A percentile compares a stretch with the other conserved stretches of the same genome.
These are phyloP conservation scores for Nannizziopsis arthrosporioides DNA, from an alignment of 2,329 filamentous ascomycete genomes.

Conservation along the genomic window DNA sequence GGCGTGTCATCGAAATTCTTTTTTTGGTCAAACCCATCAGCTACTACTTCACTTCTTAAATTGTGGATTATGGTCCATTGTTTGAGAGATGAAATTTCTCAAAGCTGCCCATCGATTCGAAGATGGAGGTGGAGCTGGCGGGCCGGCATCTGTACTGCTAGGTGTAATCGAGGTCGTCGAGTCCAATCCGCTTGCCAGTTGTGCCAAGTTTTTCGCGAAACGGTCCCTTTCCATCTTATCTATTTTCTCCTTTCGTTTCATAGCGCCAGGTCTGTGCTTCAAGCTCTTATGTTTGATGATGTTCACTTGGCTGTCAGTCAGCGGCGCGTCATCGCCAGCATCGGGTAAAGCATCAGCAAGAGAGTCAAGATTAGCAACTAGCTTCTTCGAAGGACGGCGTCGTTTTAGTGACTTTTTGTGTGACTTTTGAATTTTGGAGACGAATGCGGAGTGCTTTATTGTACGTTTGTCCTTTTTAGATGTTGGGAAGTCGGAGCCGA, in stretches of 20 bases:
- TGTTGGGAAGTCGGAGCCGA: slow-evolving; percentile 46
- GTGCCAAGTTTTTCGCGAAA: slow-evolving; percentile 72
- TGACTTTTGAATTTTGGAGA: slow-evolving; percentile 61
- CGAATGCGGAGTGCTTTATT: slow-evolving; percentile 69
- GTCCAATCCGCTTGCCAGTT: slow-evolving; percentile 44
- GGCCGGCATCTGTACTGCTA: slow-evolving; percentile 2
- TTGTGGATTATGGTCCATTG: slow-evolving; percentile 77
- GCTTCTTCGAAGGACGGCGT: slow-evolving; percentile 61
- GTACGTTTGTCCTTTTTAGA: slow-evolving; percentile 73
- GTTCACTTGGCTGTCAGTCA: slow-evolving; percentile 43
- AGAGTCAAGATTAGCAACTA: slow-evolving; percentile 60
- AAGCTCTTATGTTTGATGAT: slow-evolving; percentile 66
- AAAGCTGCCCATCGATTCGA: slow-evolving; percentile 66
- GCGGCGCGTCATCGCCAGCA: slow-evolving; percentile 37
- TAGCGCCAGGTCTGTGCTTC: slow-evolving; percentile 61
- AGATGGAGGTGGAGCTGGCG: slow-evolving; percentile 13
- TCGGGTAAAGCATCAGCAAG: slow-evolving; percentile 72
- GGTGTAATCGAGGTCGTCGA: slow-evolving; percentile 13
- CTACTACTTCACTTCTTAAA: slow-evolving; percentile 39
- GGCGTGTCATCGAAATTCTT: no score
- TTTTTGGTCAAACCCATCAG: no score
- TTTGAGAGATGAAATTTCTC: slow-evolving; percentile 70
- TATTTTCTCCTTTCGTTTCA: slow-evolving; percentile 71
- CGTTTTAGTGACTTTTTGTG: slow-evolving; percentile 48
- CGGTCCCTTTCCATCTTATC: slow-evolving; percentile 71